Evolutionary conservation across 1,284 basidiomycete genomes (phyloP).

Genomic region (Earliella scabrosa): DNA sequence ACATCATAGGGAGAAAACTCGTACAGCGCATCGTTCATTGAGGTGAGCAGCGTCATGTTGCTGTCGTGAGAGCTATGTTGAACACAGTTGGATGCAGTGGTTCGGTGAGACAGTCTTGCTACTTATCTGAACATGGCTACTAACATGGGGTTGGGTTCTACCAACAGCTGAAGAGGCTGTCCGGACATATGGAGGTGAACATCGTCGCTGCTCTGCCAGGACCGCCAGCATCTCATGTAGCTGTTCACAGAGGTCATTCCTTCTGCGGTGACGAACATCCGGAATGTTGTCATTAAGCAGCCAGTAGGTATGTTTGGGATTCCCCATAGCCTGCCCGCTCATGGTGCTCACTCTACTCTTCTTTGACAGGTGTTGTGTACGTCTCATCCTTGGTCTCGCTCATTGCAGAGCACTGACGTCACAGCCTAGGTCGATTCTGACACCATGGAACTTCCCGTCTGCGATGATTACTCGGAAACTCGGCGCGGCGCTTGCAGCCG

Average conservation of each 20-base stretch:
- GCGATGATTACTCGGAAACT: conserved; percentile 94
- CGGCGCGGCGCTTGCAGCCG: conserved; percentile 89
- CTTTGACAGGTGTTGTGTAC: conserved; percentile 58
- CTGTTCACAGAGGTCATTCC: conserved; percentile 77
- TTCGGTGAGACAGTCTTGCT: conserved; percentile 75
- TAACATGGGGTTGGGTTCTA: too few relatives aligned
- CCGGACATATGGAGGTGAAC: conserved; percentile 77
- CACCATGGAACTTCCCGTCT: conserved; percentile 93
- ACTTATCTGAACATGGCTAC: too few relatives aligned
- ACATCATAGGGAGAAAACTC: conserved; percentile 69
- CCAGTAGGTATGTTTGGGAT: conserved; percentile 76
- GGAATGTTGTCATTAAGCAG: conserved; percentile 95
- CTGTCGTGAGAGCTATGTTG: not conserved
- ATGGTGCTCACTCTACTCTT: not conserved
- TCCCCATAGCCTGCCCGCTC: too few relatives aligned
- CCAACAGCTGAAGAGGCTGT: conserved; percentile 85
- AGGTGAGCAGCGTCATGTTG: conserved; percentile 54
- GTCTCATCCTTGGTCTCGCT: conserved; percentile 22
- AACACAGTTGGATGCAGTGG: conserved; percentile 54
- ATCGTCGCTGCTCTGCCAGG: not conserved
- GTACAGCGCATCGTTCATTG: conserved; percentile 86
- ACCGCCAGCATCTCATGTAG: not conserved
- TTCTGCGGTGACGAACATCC: conserved; percentile 68
- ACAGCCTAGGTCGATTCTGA: conserved; percentile 69
- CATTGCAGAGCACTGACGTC: not conserved